These are phyloP conservation scores for Penicillium soppii DNA, from an alignment of 495 filamentous ascomycete genomes.

Conservation along the genomic window DNA sequence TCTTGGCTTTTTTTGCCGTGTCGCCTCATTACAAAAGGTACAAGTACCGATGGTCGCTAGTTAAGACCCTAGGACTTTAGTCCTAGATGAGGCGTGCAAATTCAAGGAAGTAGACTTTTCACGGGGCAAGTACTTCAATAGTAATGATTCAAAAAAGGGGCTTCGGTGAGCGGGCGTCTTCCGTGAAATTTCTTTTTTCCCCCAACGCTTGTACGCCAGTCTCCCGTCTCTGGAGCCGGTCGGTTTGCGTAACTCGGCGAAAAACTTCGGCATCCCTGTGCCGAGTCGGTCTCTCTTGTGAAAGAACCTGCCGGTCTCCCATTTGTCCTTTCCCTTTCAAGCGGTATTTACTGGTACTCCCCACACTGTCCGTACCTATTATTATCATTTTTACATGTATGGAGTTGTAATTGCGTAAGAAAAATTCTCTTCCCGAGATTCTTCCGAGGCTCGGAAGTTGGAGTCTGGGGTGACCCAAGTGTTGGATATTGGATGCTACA, in stretches of 20 bases:
- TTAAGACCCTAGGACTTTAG: too few species aligned
- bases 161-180: slow-evolving; percentile 17
- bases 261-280: slow-evolving; percentile 13
- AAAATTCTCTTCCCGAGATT: slow-evolving; percentile 12
- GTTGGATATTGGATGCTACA: slow-evolving; percentile 1
- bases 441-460: slow-evolving; percentile 21
- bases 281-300: slow-evolving; percentile 17
- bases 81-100: background rate
- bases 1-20: background rate
- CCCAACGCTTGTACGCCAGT: background rate
- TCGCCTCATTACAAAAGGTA: background rate
- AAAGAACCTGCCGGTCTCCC: background rate
- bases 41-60: too few species aligned
- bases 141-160: slow-evolving; percentile 9
- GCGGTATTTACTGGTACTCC: slow-evolving; percentile 2
- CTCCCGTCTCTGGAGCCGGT: background rate
- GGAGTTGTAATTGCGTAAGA: background rate
- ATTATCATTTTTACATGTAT: background rate
- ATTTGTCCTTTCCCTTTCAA: background rate
- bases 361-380: background rate
- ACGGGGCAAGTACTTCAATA: slow-evolving; percentile 22
- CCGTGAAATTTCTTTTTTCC: slow-evolving; percentile 9
- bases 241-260: slow-evolving; percentile 6
- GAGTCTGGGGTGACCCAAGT: slow-evolving; percentile 9
- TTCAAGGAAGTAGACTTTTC: slow-evolving; percentile 10